Evolutionary conservation across 78 protist species (phyloP), one percentile per base, ranked within the genome.

Genomic region (Cavenderia fasciculata): DNA sequence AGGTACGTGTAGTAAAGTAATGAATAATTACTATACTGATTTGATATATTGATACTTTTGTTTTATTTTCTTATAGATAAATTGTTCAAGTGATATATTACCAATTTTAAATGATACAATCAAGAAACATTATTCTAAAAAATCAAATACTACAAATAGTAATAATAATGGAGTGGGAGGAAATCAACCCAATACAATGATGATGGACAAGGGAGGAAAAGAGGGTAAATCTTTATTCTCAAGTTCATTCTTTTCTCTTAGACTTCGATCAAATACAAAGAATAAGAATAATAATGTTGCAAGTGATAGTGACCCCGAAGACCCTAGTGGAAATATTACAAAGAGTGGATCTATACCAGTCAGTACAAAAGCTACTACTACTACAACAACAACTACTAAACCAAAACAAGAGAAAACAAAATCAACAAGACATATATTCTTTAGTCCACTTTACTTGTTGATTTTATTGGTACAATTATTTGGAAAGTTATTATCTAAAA

Each of bases 51-150:
- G n/a, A n/a, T n/a, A n/a, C n/a, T n/a, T n/a, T n/a, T n/a, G n/a
- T n/a, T n/a, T n/a, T 3, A 16, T 34, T 18, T 18, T 40, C 14
- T 34, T 34, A 11, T 21, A 63, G 51, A 79, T 79, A 2, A 79
- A 79, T 38, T 79, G 88, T 11, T 79, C 88, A 31, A 34, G 38
- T 66, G 88, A 79, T 29, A 79, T 79, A 21, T 65, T 65, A 40
- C 62, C 76, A 11, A 79, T 79, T 25, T 62, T 79, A 12, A 43
- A 38, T 23, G 88, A 79, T 49, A 66, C 61, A 8, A 66, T 65
- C 19, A 33, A 62, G 25, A 79, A 66, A 51, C 56, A 79, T 40
- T 40, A 40, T 63, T n/a, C n/a, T n/a, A n/a, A n/a, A n/a, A n/a
- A n/a, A n/a, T n/a, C n/a, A n/a, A 12, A n/a, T n/a, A n/a, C 72